Evolutionary conservation across 495 filamentous ascomycete genomes (phyloP), one percentile per base, ranked within the genome.

Genomic region (Penicillium simplicissimum): DNA sequence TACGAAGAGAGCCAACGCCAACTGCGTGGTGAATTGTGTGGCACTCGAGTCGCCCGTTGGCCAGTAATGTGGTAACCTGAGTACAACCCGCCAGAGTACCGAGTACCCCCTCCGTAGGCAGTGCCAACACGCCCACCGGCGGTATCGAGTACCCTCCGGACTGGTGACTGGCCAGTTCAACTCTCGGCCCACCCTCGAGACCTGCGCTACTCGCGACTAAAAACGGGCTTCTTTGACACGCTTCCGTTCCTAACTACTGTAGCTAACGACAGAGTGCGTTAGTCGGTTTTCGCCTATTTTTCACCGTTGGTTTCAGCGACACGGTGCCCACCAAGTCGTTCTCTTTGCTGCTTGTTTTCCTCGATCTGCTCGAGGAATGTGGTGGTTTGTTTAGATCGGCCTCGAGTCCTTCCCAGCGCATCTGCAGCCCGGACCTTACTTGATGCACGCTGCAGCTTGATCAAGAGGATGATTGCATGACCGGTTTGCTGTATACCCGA

Each of bases 361-460:
- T 53, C 33, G n/a, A 10, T 15, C 51, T 53, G 8, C 31, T 34
- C 48, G 33, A 37, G 51, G 31, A 61, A 55, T 38, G 47, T 55
- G 35, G 58, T 19, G 51, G 34, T 34, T 67, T 70, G 65, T 70
- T 70, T 70, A 65, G 65, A 70, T 70, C 57, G 61, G 63, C 65
- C 33, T 63, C 55, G 54, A 70, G 62, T 68, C 59, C 56, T 70
- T 55, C 62, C 54, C 45, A 54, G 40, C 31, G 21, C 35, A 36
- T 21, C 59, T 61, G 59, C 59, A 65, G 48, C 40, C 37, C 40
- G 67, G 64, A 57, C 67, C 67, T 70, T 70, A 60, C 67, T 68
- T 70, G 54, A 64, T 59, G 67, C 67, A 66, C 52, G 52, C 58
- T 62, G 66, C 64, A 55, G 47, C 57, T 51, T 47, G 43, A 56